Evolutionary conservation across 768 basidiomycete genomes (phyloP).

Genomic region (Albatrellus ellisii): DNA sequence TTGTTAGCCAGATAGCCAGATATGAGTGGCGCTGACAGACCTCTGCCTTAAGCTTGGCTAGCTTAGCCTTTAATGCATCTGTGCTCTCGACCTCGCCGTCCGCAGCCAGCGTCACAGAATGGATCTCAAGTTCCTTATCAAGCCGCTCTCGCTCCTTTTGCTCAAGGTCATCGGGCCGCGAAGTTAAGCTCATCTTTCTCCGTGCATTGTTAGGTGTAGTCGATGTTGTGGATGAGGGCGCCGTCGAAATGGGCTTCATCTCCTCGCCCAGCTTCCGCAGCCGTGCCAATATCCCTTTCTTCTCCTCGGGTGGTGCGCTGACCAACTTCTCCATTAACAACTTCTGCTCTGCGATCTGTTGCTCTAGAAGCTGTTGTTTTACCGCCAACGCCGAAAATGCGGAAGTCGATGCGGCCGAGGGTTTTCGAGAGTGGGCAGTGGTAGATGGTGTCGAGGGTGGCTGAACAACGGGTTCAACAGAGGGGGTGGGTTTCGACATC

Average conservation of each 20-base stretch:
- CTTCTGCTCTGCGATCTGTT: conserved; percentile 85
- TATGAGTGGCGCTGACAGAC: conserved; percentile 25
- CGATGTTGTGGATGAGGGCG: conserved; percentile 18
- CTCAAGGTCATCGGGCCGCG: conserved; percentile 32
- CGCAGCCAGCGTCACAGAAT: conserved; percentile 26
- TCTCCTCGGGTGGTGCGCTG: conserved; percentile 55
- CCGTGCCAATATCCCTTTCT: conserved; percentile 65
- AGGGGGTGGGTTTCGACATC: conserved; percentile 15
- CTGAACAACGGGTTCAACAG: conserved; percentile 13
- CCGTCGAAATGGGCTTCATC: conserved; percentile 38
- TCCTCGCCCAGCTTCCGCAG: conserved; percentile 70
- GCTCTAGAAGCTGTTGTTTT: conserved; percentile 64
- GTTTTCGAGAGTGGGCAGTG: conserved; percentile 24
- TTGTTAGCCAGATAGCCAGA: neutral
- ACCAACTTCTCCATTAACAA: conserved; percentile 59
- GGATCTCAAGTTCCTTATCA: conserved; percentile 77
- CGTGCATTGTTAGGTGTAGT: conserved; percentile 17
- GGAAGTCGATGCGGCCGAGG: conserved; percentile 17
- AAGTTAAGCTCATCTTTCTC: conserved; percentile 14
- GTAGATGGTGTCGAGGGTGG: conserved; percentile 17
- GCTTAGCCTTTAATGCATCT: conserved; percentile 59
- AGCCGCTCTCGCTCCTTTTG: conserved; percentile 50
- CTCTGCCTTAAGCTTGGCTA: conserved; percentile 72
- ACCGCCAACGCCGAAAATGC: conserved; percentile 44
- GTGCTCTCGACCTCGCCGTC: conserved; percentile 41